Base-by-base conservation (phyloP, 352 stramenopile genomes). In the Globisporangium viniferum region DNA sequence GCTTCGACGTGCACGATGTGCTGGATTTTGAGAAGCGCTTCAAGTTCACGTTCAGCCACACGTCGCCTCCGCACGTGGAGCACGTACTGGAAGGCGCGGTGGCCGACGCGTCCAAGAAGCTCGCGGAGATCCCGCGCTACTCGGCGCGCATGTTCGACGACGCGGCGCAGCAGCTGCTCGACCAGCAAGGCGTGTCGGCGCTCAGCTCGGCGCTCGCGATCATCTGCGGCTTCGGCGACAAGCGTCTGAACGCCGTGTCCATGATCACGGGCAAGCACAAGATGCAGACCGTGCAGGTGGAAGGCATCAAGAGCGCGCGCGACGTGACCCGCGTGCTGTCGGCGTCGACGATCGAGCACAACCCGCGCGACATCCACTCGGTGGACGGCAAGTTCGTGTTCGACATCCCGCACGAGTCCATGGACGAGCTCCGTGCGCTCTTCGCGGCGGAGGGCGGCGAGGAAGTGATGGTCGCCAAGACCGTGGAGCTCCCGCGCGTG, bases 21-120 rank as follows among this genome's bases (percentile, higher is more conserved):
- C 63, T 83, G 9, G 82, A 91, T 59, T 89, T 94, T 72, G 81
- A 93, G 73, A 84, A 80, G 71, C 81, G 82, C 39, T 93, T 84
- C 80, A 88, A 92, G 69, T 87, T 92, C 59, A 84, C 75, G 55
- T 94, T 94, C 60, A 59, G 68, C 39, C 86, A 94, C 67, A 68
- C 80, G 6, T 77, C 82, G 4, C 60, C 81, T 1, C 84, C 88
- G 39, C 75, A 73, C 33, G 73, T 85, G 6, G 81, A 92, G 72
- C 76, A 88, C 59, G 77, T 92, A 71, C 74, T 93, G n/a, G 76
- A 80, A 18, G 71, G 74, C 12, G 82, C 79, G 1, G 59, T 92
- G 44, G 66, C 73, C 20, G 88, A 89, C 36, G 80, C 87, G 9
- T 73, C 65, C 29, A 80, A 83, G 68, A 86, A 85, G 65, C 67